Base-by-base conservation (phyloP, 192 early-diverging fungal species). In the Helicostylum pulchrum region DNA sequence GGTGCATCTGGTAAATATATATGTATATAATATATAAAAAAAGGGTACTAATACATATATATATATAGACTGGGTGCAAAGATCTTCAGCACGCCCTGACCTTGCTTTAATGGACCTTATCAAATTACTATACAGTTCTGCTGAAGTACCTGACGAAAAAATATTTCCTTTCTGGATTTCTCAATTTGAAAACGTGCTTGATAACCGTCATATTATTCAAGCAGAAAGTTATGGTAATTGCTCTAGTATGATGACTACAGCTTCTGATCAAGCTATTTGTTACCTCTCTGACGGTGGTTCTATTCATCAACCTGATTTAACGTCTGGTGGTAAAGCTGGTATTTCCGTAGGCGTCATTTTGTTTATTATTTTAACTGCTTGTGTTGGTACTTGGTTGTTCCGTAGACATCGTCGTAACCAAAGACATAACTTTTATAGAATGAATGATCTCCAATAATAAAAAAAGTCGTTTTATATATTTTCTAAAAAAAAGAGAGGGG, bases 341-440 rank as follows among this genome's bases (percentile, higher is more conserved):
- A 36, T 59, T 12, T 59, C 57, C 20, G 43, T 59, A 19, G 57
- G 57, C 20, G 43, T 19, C 5, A 26, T 59, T 26, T 5, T 59
- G 10, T 43, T 59, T 43, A 17, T 59, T 23, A 21, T 45, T 7
- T 44, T 43, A 11, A 4, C 39, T 0, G 43, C 21, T 15, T 39
- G 32, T 23, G 57, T n/a, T 59, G 57, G 57, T 59, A 20, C 39
- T 26, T 59, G 42, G 57, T n/a, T 59, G 1, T 59, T 39, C 39
- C 57, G 57, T 19, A 17, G 57, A 23, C 43, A 59, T 43, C 57
- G 43, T 45, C 57, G 57, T 21, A 59, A 59, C 17, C 32, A 39
- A 20, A 59, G 57, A 59, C 57, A 59, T 15, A 45, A 59, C 17
- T 59, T 59, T 45, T 59, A 59, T 21, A 43, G 57, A 59, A 59